These are phyloP conservation scores for Chrysoporthe puriensis DNA, from an alignment of 2,329 filamentous ascomycete species.

Conservation along the genomic window DNA sequence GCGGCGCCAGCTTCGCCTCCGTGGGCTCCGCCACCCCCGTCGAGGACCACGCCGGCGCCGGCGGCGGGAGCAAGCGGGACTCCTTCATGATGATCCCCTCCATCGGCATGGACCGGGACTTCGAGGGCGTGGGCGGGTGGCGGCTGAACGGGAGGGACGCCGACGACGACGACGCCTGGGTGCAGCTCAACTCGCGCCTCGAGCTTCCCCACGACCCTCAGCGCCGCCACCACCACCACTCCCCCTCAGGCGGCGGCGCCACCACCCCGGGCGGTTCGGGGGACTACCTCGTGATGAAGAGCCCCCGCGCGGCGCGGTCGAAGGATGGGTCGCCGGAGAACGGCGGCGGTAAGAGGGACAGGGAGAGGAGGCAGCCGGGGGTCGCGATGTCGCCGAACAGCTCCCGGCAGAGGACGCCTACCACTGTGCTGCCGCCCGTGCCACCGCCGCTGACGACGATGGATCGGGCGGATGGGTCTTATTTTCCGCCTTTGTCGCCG, in stretches of 20 bases:
- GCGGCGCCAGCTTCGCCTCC: slow-evolving; percentile 37
- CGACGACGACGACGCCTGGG: slow-evolving; percentile 52
- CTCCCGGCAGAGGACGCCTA: slow-evolving; percentile 53
- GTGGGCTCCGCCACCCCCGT: slow-evolving; percentile 37
- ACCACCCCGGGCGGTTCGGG: slow-evolving; percentile 46
- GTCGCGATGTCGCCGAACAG: slow-evolving; percentile 48
- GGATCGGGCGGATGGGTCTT: slow-evolving; percentile 42
- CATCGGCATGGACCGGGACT: slow-evolving; percentile 58
- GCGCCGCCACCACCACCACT: slow-evolving; percentile 47
- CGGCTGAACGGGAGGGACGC: slow-evolving; percentile 49
- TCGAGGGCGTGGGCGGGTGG: slow-evolving; percentile 64
- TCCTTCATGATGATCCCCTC: slow-evolving; percentile 45
- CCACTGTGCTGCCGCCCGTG: slow-evolving; percentile 33
- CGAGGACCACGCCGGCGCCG: slow-evolving; percentile 37
- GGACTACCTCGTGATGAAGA: slow-evolving; percentile 50
- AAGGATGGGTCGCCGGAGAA: slow-evolving; percentile 39
- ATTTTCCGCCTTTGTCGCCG: slow-evolving; percentile 45
- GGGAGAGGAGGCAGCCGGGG: slow-evolving; percentile 29
- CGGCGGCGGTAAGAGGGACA: slow-evolving; percentile 30
- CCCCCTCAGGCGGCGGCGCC: slow-evolving; percentile 44
- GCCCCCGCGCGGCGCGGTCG: slow-evolving; percentile 32
- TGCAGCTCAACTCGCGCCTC: slow-evolving; percentile 55
- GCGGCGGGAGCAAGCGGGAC: slow-evolving; percentile 28
- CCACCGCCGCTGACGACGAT: slow-evolving; percentile 36
- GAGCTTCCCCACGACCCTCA: slow-evolving; percentile 51